phyloP scores from a whole-genome alignment of 1,139 yeast species.

The Arxiozyma heterogenica region DNA sequence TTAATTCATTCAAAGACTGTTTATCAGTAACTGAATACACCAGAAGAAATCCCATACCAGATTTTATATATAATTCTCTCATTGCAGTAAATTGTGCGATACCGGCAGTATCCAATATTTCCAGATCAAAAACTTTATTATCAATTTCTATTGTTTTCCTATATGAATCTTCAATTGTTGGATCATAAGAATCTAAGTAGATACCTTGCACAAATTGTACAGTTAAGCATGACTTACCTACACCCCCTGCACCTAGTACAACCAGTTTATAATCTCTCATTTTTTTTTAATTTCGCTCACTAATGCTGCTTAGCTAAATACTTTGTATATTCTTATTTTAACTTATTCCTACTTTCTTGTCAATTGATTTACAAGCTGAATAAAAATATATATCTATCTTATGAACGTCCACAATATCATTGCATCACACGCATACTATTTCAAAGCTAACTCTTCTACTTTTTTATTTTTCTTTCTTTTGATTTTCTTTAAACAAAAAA shows the following conservation, averaged over 20 bases:
- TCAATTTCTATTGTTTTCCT: conserved; percentile 87
- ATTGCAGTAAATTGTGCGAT: conserved; percentile 95
- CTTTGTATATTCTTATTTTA: background rate
- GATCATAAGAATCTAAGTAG: conserved; percentile 91
- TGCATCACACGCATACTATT: background rate
- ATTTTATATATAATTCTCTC: conserved; percentile 85
- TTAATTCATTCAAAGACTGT: conserved; percentile 70
- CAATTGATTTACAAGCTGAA: background rate
- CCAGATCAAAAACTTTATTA: conserved; percentile 84
- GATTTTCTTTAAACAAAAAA: no score
- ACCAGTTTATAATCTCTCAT: conserved; percentile 62
- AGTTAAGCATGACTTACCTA: conserved; percentile 91
- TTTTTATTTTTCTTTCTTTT: no score
- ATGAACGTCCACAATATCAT: no score
- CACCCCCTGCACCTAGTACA: conserved; percentile 97
- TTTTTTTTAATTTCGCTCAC: background rate
- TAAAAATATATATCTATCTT: no score
- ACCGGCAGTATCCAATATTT: conserved; percentile 94
- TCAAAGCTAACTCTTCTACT: background rate
- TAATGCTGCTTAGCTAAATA: no score
- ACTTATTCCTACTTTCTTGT: no score
- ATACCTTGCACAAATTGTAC: conserved; percentile 86
- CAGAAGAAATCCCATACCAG: conserved; percentile 76
- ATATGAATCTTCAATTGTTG: conserved; percentile 95
- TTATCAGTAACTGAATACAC: conserved; percentile 89